Evolutionary conservation across 2,329 filamentous ascomycete species (phyloP), one percentile per base, ranked within the genome.

Genomic region (Fusarium lateritium): DNA sequence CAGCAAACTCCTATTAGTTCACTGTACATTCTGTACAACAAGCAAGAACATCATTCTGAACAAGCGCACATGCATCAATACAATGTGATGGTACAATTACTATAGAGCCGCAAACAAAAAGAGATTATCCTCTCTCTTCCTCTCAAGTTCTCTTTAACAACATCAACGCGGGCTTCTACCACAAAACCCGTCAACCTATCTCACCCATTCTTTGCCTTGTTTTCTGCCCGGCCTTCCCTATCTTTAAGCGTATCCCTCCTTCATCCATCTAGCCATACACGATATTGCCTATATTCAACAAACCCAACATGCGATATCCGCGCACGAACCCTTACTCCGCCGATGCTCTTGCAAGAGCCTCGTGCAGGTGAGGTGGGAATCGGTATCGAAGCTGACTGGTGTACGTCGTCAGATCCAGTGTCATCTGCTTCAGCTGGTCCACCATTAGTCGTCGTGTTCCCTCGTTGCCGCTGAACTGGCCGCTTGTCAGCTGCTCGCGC

Each of bases 341-440:
- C 50, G 92, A 93, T 40, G 93, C 94, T 76, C 91, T 88, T 49
- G 94, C 94, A 76, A 98, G 83, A 67, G 92, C 92, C 83, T 98
- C 95, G 81, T 97, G 95, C 56, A 98, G 86, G 75, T 92, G 88
- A 38, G 93, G 92, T 51, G 94, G 93, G 82, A 98, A 87, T 76
- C 96, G 90, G 81, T 97, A 98, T 76, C 93, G 90, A 76, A 98
- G 89, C 85, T 97, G 89, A 58, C 94, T 95, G 17, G 94, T 95
- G 83, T 97, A 98, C 15, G 96, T 92, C 83, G 96, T 97, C 74
- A 98, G 81, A 80, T 98, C 95, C 79, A 94, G 90, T 39, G 93
- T 94, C 83, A 92, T 93, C 78, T 92, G 89, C 81, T 92, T 88
- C 75, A 97, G 83, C 74, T 91, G 86, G 60, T 91, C 89, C 52